These are phyloP conservation scores for Orbilia quercus DNA, from an alignment of 2,329 filamentous ascomycete genomes.

Conservation along the genomic window DNA sequence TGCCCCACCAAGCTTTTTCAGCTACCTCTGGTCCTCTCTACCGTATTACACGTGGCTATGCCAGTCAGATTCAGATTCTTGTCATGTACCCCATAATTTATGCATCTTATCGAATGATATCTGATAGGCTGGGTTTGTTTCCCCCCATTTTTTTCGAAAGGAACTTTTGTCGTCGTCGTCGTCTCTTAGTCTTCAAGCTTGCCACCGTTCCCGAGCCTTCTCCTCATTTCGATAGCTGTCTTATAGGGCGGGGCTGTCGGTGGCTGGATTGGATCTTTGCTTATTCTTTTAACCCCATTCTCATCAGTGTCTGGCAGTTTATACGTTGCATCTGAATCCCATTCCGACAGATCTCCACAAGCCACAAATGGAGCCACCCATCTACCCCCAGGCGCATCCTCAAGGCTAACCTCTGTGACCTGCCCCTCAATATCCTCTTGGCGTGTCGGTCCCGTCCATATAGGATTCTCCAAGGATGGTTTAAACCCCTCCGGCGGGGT, in stretches of 20 bases:
- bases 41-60: constrained; percentile 54
- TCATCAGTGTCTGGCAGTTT: constrained; percentile 81
- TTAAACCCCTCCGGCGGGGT: constrained; percentile 79
- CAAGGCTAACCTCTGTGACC: constrained; percentile 61
- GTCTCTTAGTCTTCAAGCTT: constrained; percentile 42
- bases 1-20: constrained; percentile 18
- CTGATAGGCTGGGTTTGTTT: constrained; percentile 30
- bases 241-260: constrained; percentile 97
- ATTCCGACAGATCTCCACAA: constrained; percentile 94
- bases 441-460: constrained; percentile 73
- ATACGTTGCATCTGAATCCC: constrained; percentile 96
- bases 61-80: constrained; percentile 33
- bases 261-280: constrained; percentile 90
- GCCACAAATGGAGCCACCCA: constrained; percentile 97
- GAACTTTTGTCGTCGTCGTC: constrained; percentile 9
- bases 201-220: constrained; percentile 56
- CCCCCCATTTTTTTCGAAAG: no score
- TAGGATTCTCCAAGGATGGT: constrained; percentile 78
- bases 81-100: constrained; percentile 26
- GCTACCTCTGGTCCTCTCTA: constrained; percentile 2
- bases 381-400: constrained; percentile 66
- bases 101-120: neutral
- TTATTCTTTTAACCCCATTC: constrained; percentile 66
- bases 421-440: constrained; percentile 56
- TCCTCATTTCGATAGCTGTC: constrained; percentile 84